These are phyloP conservation scores for Kalaharituber pfeilii DNA, from an alignment of 2,329 filamentous ascomycete genomes.

Conservation along the genomic window DNA sequence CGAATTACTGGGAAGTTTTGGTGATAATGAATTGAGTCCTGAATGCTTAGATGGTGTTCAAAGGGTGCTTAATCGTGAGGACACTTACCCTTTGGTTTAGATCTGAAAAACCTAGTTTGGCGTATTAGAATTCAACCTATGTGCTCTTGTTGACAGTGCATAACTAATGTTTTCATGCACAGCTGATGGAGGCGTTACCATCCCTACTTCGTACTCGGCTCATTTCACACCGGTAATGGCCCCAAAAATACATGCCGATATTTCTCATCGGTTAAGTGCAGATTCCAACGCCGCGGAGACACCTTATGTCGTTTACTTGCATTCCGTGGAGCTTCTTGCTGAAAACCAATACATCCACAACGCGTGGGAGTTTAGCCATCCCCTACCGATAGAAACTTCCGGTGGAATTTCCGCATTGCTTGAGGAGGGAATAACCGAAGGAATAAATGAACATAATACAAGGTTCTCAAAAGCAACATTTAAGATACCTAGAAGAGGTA, in stretches of 20 bases:
- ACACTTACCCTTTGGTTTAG: not conserved
- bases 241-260: constrained; percentile 68
- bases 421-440: constrained; percentile 43
- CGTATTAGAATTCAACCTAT: not conserved
- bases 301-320: constrained; percentile 86
- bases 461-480: constrained; percentile 66
- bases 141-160: not conserved
- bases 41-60: constrained; percentile 95
- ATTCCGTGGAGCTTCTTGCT: constrained; percentile 72
- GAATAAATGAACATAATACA: constrained; percentile 81
- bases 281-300: constrained; percentile 68
- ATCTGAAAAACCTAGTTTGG: not conserved
- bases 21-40: constrained; percentile 89
- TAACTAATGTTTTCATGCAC: constrained; percentile 25
- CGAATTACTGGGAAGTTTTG: constrained; percentile 86
- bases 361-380: constrained; percentile 67
- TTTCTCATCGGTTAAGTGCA: constrained; percentile 40
- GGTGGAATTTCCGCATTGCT: constrained; percentile 41
- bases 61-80: constrained; percentile 50
- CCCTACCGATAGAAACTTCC: constrained; percentile 42
- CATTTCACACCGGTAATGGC: constrained; percentile 84
- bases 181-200: constrained; percentile 68
- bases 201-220: constrained; percentile 82
- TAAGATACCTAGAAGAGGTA: constrained; percentile 57
- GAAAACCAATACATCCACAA: constrained; percentile 48